These are phyloP conservation scores for Suaeda aralocaspica DNA, from an alignment of 148 eudicot species.

Conservation along the genomic window DNA sequence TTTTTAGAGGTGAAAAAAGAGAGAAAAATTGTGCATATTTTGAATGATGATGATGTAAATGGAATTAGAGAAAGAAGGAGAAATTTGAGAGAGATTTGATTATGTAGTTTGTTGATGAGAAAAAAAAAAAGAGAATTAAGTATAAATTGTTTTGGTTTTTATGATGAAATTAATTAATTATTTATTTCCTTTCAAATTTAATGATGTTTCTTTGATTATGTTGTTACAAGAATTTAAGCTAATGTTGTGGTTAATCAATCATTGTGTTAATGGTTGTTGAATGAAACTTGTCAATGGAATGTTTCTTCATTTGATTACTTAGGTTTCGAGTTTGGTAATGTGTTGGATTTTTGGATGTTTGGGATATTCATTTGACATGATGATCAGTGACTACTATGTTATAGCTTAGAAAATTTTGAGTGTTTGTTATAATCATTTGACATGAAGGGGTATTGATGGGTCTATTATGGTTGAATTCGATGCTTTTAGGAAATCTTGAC, in stretches of 20 bases:
- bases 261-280: not conserved
- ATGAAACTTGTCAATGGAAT: not conserved
- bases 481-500: not conserved
- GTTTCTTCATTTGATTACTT: constrained; percentile 5
- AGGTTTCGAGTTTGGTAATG: not conserved
- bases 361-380: not conserved
- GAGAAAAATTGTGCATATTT: constrained; percentile 14
- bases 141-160: constrained; percentile 11
- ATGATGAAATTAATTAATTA: not conserved
- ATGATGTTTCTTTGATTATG: constrained; percentile 1
- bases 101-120: constrained; percentile 1
- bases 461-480: not conserved
- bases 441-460: not conserved
- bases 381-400: not conserved
- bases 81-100: not conserved
- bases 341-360: not conserved
- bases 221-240: not conserved
- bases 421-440: not conserved
- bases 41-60: constrained; percentile 17
- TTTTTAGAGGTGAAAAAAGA: constrained; percentile 5
- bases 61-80: constrained; percentile 3
- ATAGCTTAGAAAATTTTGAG: not conserved
- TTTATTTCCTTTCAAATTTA: too few species aligned
- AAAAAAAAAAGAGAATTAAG: constrained; percentile 12
- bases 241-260: not conserved